A percentile compares a stretch with the other conserved stretches of the same genome.
Evolutionary conservation across 2,329 filamentous ascomycete genomes (phyloP).

Genomic region (Aspergillus sp.): DNA sequence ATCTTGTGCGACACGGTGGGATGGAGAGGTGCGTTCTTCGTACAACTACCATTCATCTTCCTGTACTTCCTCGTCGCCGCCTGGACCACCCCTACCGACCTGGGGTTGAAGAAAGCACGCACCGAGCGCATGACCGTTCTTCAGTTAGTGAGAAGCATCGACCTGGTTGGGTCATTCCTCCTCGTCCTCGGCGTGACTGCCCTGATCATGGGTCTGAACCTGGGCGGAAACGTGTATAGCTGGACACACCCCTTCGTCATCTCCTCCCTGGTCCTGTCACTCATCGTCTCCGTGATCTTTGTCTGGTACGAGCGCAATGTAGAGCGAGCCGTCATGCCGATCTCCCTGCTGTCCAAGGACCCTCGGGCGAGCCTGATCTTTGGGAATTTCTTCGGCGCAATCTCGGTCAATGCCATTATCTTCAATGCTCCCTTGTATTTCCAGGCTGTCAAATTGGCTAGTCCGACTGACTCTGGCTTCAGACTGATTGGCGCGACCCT

Average conservation of each 20-base stretch:
- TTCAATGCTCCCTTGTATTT: constrained; percentile 75
- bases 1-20: constrained; percentile 39
- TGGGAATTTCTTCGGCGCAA: constrained; percentile 50
- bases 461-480: constrained; percentile 69
- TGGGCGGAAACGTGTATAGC: constrained; percentile 52
- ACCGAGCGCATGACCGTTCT: constrained; percentile 38
- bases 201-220: constrained; percentile 51
- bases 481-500: constrained; percentile 64
- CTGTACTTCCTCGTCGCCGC: constrained; percentile 43
- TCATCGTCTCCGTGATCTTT: constrained; percentile 37
- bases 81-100: constrained; percentile 41
- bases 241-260: constrained; percentile 53
- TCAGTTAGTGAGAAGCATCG: constrained; percentile 48
- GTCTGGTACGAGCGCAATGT: constrained; percentile 43
- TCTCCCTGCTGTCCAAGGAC: constrained; percentile 45
- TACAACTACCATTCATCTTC: constrained; percentile 51
- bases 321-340: constrained; percentile 49
- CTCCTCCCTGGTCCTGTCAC: constrained; percentile 42
- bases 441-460: constrained; percentile 69
- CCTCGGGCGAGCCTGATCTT: constrained; percentile 51
- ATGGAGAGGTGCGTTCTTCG: constrained; percentile 44
- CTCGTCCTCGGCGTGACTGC: constrained; percentile 47
- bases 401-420: constrained; percentile 56
- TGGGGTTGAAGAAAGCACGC: constrained; percentile 46
- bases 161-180: constrained; percentile 48